A percentile compares a stretch with the other conserved stretches of the same genome.
These are phyloP conservation scores for Xerophyta viscosa DNA, from an alignment of 106 monocot species.

Conservation along the genomic window DNA sequence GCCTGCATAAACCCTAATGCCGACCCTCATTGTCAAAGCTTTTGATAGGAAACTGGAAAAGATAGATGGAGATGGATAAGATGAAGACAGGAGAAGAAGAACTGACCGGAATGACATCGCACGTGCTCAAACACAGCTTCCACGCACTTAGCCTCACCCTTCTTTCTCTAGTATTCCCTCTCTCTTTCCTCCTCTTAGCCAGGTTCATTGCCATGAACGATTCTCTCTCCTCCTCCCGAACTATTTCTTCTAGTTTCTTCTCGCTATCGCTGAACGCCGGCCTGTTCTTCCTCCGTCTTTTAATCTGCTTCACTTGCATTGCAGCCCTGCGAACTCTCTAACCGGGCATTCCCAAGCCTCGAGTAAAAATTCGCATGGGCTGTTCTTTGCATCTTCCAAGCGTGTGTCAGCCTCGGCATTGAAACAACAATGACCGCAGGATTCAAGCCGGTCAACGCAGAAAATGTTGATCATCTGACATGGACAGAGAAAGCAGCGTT, in stretches of 20 bases:
- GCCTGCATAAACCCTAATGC: neutral
- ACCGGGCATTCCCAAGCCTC: neutral
- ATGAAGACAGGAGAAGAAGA: neutral
- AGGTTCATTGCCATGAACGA: neutral
- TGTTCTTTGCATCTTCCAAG: constrained; percentile 5
- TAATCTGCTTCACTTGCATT: neutral
- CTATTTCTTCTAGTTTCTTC: neutral
- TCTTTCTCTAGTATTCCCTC: constrained; percentile 2
- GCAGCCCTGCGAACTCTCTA: neutral
- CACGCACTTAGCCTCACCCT: constrained; percentile 2
- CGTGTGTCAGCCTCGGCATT: constrained; percentile 1
- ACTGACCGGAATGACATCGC: neutral
- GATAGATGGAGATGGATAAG: neutral
- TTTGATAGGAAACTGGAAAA: too few relatives aligned
- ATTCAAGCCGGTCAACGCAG: neutral
- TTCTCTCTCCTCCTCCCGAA: neutral
- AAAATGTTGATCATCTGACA: neutral
- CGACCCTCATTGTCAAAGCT: neutral
- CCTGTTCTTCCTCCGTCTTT: neutral
- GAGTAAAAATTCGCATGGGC: neutral
- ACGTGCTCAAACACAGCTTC: neutral
- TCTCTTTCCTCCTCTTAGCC: constrained; percentile 7
- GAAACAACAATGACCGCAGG: neutral
- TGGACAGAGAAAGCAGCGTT: neutral
- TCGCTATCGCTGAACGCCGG: too few relatives aligned